phyloP scores from a whole-genome alignment of 1,284 basidiomycete genomes.

The Ceratobasidium sp. region DNA sequence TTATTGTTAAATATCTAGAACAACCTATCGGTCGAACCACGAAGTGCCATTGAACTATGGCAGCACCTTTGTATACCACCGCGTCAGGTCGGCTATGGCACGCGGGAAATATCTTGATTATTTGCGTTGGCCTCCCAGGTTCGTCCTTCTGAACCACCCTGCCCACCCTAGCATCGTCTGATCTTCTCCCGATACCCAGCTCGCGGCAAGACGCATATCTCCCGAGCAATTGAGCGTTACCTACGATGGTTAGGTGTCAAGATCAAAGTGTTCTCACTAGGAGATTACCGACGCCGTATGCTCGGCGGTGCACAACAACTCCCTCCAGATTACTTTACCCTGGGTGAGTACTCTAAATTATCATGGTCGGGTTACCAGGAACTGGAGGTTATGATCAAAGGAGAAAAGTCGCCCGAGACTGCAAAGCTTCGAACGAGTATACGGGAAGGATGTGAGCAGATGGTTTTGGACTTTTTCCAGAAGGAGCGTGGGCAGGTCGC shows the following conservation, averaged over 20 bases:
- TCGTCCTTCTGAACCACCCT: constrained; percentile 33
- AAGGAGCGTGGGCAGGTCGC: constrained; percentile 86
- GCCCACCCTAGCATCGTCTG: not conserved
- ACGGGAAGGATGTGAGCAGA: constrained; percentile 84
- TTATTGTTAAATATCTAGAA: not conserved
- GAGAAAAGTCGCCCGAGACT: constrained; percentile 83
- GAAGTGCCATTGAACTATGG: constrained; percentile 66
- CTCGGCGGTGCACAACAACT: constrained; percentile 89
- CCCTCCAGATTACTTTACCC: constrained; percentile 91
- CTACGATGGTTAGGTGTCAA: constrained; percentile 98
- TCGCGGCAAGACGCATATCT: constrained; percentile 97
- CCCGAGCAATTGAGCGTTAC: constrained; percentile 94
- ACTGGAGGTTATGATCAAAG: constrained; percentile 57
- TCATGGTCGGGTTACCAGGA: constrained; percentile 4
- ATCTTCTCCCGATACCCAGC: constrained; percentile 58
- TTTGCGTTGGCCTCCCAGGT: constrained; percentile 89
- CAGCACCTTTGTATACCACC: constrained; percentile 88
- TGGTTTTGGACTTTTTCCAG: constrained; percentile 91
- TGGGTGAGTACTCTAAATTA: constrained; percentile 65
- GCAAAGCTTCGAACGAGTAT: constrained; percentile 79
- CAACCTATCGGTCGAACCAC: not conserved
- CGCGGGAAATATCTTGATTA: constrained; percentile 93
- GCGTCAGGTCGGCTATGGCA: constrained; percentile 85
- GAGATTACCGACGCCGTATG: constrained; percentile 92
- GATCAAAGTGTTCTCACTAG: constrained; percentile 92